Base-by-base conservation (phyloP, 768 basidiomycete genomes). In the Rhodotorula toruloides region DNA sequence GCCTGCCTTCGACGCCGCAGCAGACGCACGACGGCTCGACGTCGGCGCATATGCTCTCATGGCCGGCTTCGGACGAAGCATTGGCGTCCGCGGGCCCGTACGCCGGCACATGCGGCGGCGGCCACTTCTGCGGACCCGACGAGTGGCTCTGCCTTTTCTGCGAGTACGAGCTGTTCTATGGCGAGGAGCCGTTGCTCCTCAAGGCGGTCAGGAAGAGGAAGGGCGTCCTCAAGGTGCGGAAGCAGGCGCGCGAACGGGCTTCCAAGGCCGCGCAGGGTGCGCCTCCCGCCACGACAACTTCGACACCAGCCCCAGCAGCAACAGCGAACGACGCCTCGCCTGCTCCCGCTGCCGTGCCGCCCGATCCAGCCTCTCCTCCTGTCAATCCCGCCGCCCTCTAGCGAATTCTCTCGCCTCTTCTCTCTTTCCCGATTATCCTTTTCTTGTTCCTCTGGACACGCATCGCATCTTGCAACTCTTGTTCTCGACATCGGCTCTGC, bases 81-180 rank as follows among this genome's bases (percentile, higher is more conserved):
- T 58, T 66, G 55, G 57, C 67, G 12, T 69, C 76, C 71, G 66
- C 67, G 12, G 77, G 40, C 62, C 53, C 68, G 61, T 54, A 67
- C 56, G 60, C 60, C 17, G 32, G 29, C 21, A 67, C 58, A 36
- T 42, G 54, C 39, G 62, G 56, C 50, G 61, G 58, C 47, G 66
- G 66, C 3, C 66, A 71, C 77, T 86, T 81, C 31, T 82, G 84
- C 64, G 84, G 86, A 13, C 81, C 78, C 40, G 91, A 96, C 31
- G 94, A 97, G 77, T 96, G 90, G 87, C 86, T 97, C 64, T 98
- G 94, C 76, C 84, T 88, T 68, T 89, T 88, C 74, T 98, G 94
- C 80, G 94, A 98, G 79, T 93, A 91, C 76, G 82, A 85, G 63
- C 75, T 98, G 62, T 93, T 94, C 77, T 98, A 88, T 76, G 90